phyloP scores from a whole-genome alignment of 2,329 filamentous ascomycete species.

The Fusarium sacchari region DNA sequence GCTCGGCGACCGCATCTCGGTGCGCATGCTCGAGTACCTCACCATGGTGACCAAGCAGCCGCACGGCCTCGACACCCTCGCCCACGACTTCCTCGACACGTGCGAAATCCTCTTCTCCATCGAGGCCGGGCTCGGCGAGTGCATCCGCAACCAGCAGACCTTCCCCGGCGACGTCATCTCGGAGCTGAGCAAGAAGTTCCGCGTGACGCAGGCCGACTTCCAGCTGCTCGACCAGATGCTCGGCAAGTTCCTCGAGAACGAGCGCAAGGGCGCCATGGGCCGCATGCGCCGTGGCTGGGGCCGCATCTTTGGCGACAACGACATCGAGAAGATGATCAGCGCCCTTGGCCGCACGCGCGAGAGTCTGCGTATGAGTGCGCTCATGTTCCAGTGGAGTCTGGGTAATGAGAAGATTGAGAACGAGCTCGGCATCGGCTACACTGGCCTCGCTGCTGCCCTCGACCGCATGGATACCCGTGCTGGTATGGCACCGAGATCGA shows the following conservation, averaged over 20 bases:
- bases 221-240: constrained; percentile 71
- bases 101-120: constrained; percentile 75
- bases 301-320: constrained; percentile 70
- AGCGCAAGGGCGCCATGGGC: constrained; percentile 68
- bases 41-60: constrained; percentile 65
- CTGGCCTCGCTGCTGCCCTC: constrained; percentile 71
- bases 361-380: constrained; percentile 69
- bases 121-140: constrained; percentile 70
- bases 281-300: constrained; percentile 70
- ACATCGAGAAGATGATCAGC: constrained; percentile 68
- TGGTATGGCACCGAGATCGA: constrained; percentile 30
- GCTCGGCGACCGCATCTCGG: constrained; percentile 71
- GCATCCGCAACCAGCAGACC: constrained; percentile 58
- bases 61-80: constrained; percentile 66
- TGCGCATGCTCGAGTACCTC: constrained; percentile 72
- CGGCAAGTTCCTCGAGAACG: constrained; percentile 68
- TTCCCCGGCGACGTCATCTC: constrained; percentile 69
- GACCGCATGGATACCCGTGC: constrained; percentile 52
- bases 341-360: constrained; percentile 69
- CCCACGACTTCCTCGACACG: constrained; percentile 73
- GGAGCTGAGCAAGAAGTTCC: constrained; percentile 73
- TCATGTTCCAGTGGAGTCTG: constrained; percentile 73
- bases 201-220: constrained; percentile 69
- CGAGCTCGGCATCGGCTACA: constrained; percentile 73
- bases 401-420: constrained; percentile 67